Base-by-base conservation (phyloP, 768 basidiomycete species). In the Lanmaoa pseudosensibilis region DNA sequence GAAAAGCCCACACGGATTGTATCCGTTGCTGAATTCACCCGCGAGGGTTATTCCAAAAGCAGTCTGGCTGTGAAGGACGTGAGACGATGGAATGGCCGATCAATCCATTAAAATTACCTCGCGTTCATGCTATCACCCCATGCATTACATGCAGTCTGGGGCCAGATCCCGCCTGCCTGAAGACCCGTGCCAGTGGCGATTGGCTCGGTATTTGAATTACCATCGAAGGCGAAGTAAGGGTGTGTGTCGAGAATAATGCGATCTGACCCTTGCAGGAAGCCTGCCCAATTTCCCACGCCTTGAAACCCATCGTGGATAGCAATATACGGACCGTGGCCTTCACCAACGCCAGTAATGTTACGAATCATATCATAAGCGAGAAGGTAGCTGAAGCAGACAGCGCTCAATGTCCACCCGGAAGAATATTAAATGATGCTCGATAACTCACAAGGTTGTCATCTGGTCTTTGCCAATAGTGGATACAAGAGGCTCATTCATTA, bases 1-100 rank as follows among this genome's bases (percentile, higher is more conserved):
- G 69, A 68, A 82, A 48, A 80, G 72, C 13, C 85, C 88, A 64
- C 90, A 90, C 50, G 83, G 77, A 64, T 87, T 90, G 62, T 77
- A 78, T 11, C 83, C 86, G 2, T 78, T 78, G 50, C 87, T 83
- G 71, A 87, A 93, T 71, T 95, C 93, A 41, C 90, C 93, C 1
- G 84, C 84, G 25, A 87, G 66, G 15, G 84, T 84, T 39, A 93
- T 72, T 11, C 93, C 93, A 63, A 92, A 90, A 9, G 73, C 68
- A 55, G 64, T 71, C 67, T 69, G 81, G 67, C 79, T 81, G 53
- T 33, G 61, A 46, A 33, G 23, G 46, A 50, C 25, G 19, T 58
- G 33, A 57, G 50, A 50, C 32, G 5, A 27, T 10, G 36, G 33
- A 44, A 46, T 30, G 45, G 23, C 7, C 21, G 23, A 53, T 47